phyloP scores from a whole-genome alignment of 1,284 basidiomycete species.

The Thecaphora thlaspeos region DNA sequence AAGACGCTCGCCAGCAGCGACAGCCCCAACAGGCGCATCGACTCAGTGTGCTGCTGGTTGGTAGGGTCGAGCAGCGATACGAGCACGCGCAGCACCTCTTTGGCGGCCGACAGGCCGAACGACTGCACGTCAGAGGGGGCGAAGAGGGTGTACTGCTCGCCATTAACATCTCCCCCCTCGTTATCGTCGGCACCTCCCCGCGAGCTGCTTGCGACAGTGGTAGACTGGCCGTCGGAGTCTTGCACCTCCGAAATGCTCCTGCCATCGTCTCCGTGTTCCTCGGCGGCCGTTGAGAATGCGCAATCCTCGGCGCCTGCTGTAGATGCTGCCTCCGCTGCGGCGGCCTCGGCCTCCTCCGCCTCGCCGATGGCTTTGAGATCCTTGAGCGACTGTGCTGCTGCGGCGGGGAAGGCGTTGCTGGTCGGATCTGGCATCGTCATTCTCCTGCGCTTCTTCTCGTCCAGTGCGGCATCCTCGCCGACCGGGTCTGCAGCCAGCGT shows the following conservation, averaged over 20 bases:
- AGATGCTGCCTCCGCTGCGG: conserved; percentile 3
- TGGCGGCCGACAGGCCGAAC: conserved; percentile 87
- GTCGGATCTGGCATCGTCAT: conserved; percentile 59
- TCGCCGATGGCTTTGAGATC: conserved; percentile 40
- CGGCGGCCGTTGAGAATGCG: conserved; percentile 1
- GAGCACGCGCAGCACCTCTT: conserved; percentile 89
- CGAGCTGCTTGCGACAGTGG: no score
- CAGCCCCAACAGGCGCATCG: conserved; percentile 85
- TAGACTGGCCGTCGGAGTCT: neutral
- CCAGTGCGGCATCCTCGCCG: conserved; percentile 34
- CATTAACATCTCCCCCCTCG: no score
- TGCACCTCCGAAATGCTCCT: conserved; percentile 3
- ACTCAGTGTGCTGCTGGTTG: conserved; percentile 92
- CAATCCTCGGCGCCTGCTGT: no score
- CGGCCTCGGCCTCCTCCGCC: conserved; percentile 24
- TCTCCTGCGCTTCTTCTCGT: conserved; percentile 39
- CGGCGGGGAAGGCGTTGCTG: conserved; percentile 51
- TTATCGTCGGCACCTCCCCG: no score
- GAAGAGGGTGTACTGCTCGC: neutral
- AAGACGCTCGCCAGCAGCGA: conserved; percentile 85
- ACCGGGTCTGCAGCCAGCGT: conserved; percentile 46
- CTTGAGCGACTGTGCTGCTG: conserved; percentile 34
- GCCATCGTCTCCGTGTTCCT: conserved; percentile 3
- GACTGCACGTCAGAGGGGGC: conserved; percentile 33
- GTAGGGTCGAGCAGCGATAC: conserved; percentile 92